Evolutionary conservation across 345 rosid species (phyloP).

Genomic region (Passiflora organensis): DNA sequence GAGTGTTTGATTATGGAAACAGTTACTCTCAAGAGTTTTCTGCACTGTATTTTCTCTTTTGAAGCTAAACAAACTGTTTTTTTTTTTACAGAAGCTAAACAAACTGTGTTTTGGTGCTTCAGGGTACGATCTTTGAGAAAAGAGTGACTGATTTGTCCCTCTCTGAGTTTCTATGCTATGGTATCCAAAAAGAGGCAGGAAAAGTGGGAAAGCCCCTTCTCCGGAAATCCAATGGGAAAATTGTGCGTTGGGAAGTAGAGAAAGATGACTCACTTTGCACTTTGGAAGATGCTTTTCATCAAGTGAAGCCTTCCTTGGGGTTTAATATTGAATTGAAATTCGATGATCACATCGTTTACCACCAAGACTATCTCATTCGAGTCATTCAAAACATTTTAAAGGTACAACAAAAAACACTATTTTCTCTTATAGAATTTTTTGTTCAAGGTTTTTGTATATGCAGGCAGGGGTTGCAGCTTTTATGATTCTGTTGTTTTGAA

Average conservation of each 20-base stretch:
- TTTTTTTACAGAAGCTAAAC: no score
- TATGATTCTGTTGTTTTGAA: background rate
- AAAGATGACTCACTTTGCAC: conserved; percentile 72
- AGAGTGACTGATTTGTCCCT: conserved; percentile 64
- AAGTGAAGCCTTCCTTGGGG: conserved; percentile 62
- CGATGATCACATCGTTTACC: conserved; percentile 70
- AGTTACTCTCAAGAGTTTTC: background rate
- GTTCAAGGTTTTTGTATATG: no score
- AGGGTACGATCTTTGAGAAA: conserved; percentile 73
- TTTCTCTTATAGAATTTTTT: no score
- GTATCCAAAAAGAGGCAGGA: conserved; percentile 55
- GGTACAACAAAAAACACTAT: conserved; percentile 27
- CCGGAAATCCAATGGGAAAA: conserved; percentile 72
- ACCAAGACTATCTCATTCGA: conserved; percentile 48
- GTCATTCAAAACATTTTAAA: conserved; percentile 56
- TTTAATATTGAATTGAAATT: conserved; percentile 91
- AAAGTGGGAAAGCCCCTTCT: conserved; percentile 47
- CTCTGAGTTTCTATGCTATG: conserved; percentile 66
- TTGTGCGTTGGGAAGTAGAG: conserved; percentile 63
- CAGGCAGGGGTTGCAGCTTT: no score
- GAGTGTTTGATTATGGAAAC: conserved; percentile 17
- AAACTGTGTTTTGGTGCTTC: conserved; percentile 5
- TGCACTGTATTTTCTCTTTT: no score
- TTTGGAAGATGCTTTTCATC: conserved; percentile 68
- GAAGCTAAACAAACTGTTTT: no score